Conservation (phyloP, 2,329 filamentous ascomycete genomes). For the Venturia aucupariae region DNA sequence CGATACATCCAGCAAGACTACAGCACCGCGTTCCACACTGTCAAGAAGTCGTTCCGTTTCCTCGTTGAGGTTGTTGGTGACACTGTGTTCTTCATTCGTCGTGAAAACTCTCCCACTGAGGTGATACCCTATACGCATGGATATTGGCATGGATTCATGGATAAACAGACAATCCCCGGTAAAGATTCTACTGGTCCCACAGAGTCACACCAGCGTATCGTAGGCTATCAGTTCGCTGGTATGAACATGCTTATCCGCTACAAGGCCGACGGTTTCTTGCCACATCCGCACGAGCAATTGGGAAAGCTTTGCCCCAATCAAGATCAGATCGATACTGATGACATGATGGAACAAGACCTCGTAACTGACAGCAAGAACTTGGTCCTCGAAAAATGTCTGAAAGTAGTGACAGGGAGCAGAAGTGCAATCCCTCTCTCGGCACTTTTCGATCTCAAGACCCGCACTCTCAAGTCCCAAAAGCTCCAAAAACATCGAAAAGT, state of each 20-base stretch:
- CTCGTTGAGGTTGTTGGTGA: constrained; percentile 46
- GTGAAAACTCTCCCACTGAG: constrained; percentile 47
- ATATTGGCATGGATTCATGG: background rate
- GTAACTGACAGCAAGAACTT: background rate
- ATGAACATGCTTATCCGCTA: constrained; percentile 46
- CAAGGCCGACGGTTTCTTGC: constrained; percentile 44
- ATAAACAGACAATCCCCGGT: background rate
- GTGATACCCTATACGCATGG: background rate
- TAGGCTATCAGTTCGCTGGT: constrained; percentile 49
- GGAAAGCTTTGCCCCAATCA: constrained; percentile 30
- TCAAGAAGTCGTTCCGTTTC: constrained; percentile 46
- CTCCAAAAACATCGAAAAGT: constrained; percentile 17
- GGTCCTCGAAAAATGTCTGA: background rate
- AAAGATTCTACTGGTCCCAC: constrained; percentile 3
- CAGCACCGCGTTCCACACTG: constrained; percentile 18
- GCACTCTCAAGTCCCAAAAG: constrained; percentile 24
- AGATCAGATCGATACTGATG: background rate
- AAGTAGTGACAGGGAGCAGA: constrained; percentile 16
- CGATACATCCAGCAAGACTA: constrained; percentile 38
- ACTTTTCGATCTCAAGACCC: constrained; percentile 45
- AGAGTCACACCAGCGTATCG: constrained; percentile 27
- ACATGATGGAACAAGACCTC: background rate
- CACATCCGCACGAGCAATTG: background rate
- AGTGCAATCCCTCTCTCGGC: constrained; percentile 25
- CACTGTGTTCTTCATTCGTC: constrained; percentile 54